Evolutionary conservation across 1,139 yeast genomes (phyloP), one percentile per base, ranked within the genome.

Genomic region (Meyerozyma carpophila): DNA sequence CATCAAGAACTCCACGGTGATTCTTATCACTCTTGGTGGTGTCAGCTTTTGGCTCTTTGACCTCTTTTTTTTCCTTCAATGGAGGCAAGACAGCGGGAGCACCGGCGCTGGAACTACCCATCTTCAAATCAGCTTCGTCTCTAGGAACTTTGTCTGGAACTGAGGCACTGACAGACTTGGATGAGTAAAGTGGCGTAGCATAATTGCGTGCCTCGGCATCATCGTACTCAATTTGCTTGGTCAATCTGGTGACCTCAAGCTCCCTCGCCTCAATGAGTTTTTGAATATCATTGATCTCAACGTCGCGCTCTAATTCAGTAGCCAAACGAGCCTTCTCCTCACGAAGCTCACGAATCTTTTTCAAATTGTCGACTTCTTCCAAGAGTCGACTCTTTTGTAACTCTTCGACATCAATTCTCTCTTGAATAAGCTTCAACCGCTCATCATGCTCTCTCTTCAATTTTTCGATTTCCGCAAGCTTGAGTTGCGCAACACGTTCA

Each of bases 311-410:
- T 40, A 62, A 61, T 45, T 63, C 61, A 36, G 49, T 53, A n/a
- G 68, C 55, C 47, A 67, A 62, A 47, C 62, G 59, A 5, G 62
- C 62, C 50, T 65, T 68, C 47, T 68, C 72, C 55, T 65, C 73
- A 53, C 71, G 64, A 50, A 68, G 65, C 41, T 62, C 60, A 47
- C 64, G 59, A 46, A 68, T 66, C 45, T 66, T 66, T 51, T 65
- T 65, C 60, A 68, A 63, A 50, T 67, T 66, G 37, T 59, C 70
- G 46, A 68, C 70, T 52, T 68, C 74, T 46, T 66, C 72, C 44
- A 61, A 47, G 40, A 68, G 58, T 50, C 73, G 61, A 25, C 56
- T 48, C 49, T 63, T 68, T 55, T 67, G 70, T 42, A 65, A 53
- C 44, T 64, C 70, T 53, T 68, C 74, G 42, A 62, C 63, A 40